Base-by-base conservation (phyloP, 108 stramenopile species). In the Bacterosira constricta region DNA sequence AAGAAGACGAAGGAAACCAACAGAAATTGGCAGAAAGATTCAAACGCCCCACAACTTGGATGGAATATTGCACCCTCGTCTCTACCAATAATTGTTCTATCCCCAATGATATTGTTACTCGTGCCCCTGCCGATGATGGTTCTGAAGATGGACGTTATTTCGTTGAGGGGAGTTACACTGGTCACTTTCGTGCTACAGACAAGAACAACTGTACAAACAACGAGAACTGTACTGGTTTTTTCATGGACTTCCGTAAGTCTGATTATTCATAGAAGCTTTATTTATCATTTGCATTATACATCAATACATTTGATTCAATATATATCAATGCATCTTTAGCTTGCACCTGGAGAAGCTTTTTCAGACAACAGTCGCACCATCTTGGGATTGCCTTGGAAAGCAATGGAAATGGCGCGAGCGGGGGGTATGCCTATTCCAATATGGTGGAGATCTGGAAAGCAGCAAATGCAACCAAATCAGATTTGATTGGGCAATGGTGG, bases 371-470 rank as follows among this genome's bases (percentile, higher is more conserved):
- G 15, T 11, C 26, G 4, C 25, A 53, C 31, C 26, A 53, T 27
- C 26, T 53, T 53, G 25, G 31, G 21, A 53, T 53, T 6, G 52
- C 52, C 13, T 20, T 49, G 6, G 47, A 49, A 30, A n/a, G 4
- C 31, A 30, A 23, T 26, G 39, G 39, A 11, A 8, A 8, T 41
- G 39, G 12, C 10, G 39, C 58, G 17, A 83, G 76, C 62, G 77
- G 73, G 10, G 77, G 77, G n/a, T 83, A 83, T 38, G 35, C 18
- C 10, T 83, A 79, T 51, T 34, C 54, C 6, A 27, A 32, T 4
- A 75, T 83, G 72, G 9, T 83, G 3, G 62, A 83, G 30, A 70
- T 83, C 21, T 83, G 66, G 63, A 32, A 66, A n/a, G 82, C 82
- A 10, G 77, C 82, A 0, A 70, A 79, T 52, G 69, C 71, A 18